Evolutionary conservation across 495 filamentous ascomycete genomes (phyloP), one percentile per base, ranked within the genome.

Genomic region (Penicillium turbatum): DNA sequence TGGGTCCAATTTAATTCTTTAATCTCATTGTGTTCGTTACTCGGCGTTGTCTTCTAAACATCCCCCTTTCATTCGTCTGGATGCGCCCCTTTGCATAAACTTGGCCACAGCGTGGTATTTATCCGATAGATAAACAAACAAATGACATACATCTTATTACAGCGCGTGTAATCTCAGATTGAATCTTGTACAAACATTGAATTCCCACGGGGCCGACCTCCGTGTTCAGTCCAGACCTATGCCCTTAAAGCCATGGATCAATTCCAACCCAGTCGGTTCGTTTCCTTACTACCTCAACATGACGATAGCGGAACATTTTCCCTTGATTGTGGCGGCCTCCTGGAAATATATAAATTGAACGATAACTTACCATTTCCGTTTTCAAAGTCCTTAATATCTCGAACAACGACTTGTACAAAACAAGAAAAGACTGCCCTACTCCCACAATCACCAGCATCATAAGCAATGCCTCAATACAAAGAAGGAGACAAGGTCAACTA

Each of bases 401-500:
- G n/a, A n/a, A n/a, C n/a, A n/a, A n/a, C n/a, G n/a, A n/a, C n/a
- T 8, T 43, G 7, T 27, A 24, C n/a, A 27, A 27, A 24, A 42
- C 5, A 15, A 2, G 6, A 15, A 16, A 43, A 30, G 5, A 29
- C 24, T 16, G 13, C 11, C 24, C n/a, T 27, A 26, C 26, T 12
- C 29, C 8, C n/a, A n/a, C n/a, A n/a, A n/a, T 17, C 32, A 11
- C 13, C n/a, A 16, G 11, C n/a, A 30, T 27, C 12, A 6, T 12
- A 6, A 53, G n/a, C 29, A 27, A 71, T 72, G 69, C 63, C 65
- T 37, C 46, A 30, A 13, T 70, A 53, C 51, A 45, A 44, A 5
- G 35, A 64, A 45, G 67, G 67, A 49, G 54, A 72, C 13, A 43
- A 46, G 37, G 65, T 72, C 32, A 64, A 53, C 37, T 72, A 72